A percentile compares a stretch with the other conserved stretches of the same genome.
Conservation (phyloP, 495 filamentous ascomycete genomes). For the Lophiostoma macrostomum region DNA sequence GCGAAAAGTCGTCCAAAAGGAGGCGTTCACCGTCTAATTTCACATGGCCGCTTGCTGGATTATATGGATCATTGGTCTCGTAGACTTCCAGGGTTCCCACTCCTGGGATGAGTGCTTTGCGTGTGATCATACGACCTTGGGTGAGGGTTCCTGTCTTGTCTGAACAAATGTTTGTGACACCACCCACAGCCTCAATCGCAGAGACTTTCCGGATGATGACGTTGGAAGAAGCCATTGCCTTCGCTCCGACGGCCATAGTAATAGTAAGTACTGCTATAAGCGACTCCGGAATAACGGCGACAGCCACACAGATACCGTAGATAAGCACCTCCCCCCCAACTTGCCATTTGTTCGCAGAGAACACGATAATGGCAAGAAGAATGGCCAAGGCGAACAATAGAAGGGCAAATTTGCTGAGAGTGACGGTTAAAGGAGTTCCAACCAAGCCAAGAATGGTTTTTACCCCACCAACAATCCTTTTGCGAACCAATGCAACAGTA, state of each 20-base stretch:
- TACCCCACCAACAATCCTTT: slow-evolving; percentile 38
- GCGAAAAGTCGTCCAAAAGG: slow-evolving; percentile 11
- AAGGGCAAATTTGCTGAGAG: slow-evolving; percentile 66
- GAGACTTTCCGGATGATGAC: slow-evolving; percentile 67
- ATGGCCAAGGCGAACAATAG: slow-evolving; percentile 66
- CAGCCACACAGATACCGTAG: slow-evolving; percentile 63
- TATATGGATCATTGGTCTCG: slow-evolving; percentile 34
- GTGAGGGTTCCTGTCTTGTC: slow-evolving; percentile 66
- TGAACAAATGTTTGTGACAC: slow-evolving; percentile 57
- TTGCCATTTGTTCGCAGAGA: slow-evolving; percentile 59
- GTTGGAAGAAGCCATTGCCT: slow-evolving; percentile 66
- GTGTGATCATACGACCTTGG: slow-evolving; percentile 58
- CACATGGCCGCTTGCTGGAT: slow-evolving; percentile 36
- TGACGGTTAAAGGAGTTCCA: slow-evolving; percentile 67
- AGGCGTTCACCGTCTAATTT: slow-evolving; percentile 23
- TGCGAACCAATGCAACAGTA: slow-evolving; percentile 40
- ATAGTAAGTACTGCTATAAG: slow-evolving; percentile 74
- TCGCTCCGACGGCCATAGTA: slow-evolving; percentile 70
- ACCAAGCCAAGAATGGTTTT: slow-evolving; percentile 62
- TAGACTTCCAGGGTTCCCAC: slow-evolving; percentile 22
- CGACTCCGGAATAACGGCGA: slow-evolving; percentile 73
- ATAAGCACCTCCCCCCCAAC: slow-evolving; percentile 62
- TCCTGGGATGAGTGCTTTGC: slow-evolving; percentile 49
- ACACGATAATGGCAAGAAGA: slow-evolving; percentile 66
- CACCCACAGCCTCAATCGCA: slow-evolving; percentile 60